These are phyloP conservation scores for Rutstroemia sydowiana DNA, from an alignment of 2,329 filamentous ascomycete genomes.

Conservation along the genomic window DNA sequence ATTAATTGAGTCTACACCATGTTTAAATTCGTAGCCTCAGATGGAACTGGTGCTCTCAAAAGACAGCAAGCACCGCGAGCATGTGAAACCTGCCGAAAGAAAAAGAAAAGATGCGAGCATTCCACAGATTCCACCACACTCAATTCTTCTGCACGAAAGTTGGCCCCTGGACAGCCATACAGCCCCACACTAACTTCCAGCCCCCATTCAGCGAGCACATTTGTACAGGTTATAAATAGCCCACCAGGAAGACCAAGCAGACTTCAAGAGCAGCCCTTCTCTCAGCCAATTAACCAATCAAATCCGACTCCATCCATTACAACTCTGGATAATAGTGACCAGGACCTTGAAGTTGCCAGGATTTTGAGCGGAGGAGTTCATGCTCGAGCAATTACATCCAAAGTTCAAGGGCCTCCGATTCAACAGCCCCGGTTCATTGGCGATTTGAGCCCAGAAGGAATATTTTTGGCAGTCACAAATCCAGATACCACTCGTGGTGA, in stretches of 20 bases:
- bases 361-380: constrained; percentile 5
- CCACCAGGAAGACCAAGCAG: background rate
- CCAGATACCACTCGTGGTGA: constrained; percentile 31
- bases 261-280: background rate
- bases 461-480: constrained; percentile 49
- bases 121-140: constrained; percentile 11
- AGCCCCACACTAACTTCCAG: no score
- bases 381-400: background rate
- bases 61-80: constrained; percentile 53
- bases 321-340: constrained; percentile 5
- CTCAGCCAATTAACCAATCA: background rate
- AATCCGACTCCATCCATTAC: background rate
- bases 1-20: constrained; percentile 15
- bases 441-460: constrained; percentile 52
- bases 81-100: constrained; percentile 44
- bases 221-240: background rate
- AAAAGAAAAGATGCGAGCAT: constrained; percentile 36
- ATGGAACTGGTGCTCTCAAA: constrained; percentile 43
- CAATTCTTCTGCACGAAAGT: background rate
- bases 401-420: background rate
- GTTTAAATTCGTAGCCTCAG: constrained; percentile 52
- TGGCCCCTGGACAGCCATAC: background rate
- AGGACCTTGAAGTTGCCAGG: constrained; percentile 9
- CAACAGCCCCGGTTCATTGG: constrained; percentile 43
- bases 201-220: no score